Evolutionary conservation across 2,329 filamentous ascomycete species (phyloP), one percentile per base, ranked within the genome.

Genomic region (Cladosporium sp.): DNA sequence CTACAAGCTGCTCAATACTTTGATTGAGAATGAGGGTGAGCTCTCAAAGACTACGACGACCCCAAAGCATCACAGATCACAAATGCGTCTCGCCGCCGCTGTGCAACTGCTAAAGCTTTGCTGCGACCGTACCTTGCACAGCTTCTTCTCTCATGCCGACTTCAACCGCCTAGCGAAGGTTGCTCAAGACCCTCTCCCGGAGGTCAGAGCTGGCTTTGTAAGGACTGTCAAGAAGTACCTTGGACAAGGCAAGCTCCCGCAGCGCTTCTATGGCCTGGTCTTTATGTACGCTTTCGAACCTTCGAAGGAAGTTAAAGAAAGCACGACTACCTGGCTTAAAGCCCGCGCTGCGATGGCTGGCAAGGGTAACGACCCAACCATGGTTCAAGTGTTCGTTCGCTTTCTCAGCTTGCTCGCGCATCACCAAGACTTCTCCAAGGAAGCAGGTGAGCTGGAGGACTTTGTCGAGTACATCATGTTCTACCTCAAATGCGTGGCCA

Each of bases 281-380:
- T 97, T 96, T 73, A 74, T 97, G 41, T 86, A 90, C 32, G 92
- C 93, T 1, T 96, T 93, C 66, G 93, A 98, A 71, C 93, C 92
- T 0, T 80, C 83, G 35, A 67, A 73, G n/a, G 79, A 81, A 13
- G 80, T 95, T 66, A 87, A 85, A 66, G 82, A 82, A 46, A 82
- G 85, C 40, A 85, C 89, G 3, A 82, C 88, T 56, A 95, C 89
- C 0, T 98, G 93, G 91, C 82, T 97, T 46, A 85, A 87, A 48
- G 92, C 91, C 42, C 83, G 91, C 11, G 83, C 86, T 8, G 81
- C 84, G 16, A 77, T 80, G 51, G 88, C 87, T 63, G 71, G 76
- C 2, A 72, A 77, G 46, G 70, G 70, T 59, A 69, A 73, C 53
- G 71, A 74, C 32, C 82, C 78, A 9, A 77, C 86, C 10, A 82